These are phyloP conservation scores for Termitomyces sp. DNA, from an alignment of 768 basidiomycete genomes.

Conservation along the genomic window DNA sequence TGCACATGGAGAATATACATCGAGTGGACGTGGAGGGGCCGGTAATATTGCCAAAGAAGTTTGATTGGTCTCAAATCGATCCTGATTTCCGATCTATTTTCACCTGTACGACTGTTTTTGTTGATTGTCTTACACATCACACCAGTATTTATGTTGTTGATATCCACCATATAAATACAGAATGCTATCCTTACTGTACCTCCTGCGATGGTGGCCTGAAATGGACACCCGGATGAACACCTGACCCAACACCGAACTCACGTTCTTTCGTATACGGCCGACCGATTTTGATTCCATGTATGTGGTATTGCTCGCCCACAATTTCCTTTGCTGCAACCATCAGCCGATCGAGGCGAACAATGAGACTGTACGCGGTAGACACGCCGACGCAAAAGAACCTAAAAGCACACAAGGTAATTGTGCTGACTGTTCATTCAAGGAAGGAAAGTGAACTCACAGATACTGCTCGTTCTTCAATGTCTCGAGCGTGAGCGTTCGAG, in stretches of 20 bases:
- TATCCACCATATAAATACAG: not conserved
- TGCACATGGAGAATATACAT: slow-evolving; percentile 27
- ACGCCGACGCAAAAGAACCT: slow-evolving; percentile 74
- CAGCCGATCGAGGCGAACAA: slow-evolving; percentile 71
- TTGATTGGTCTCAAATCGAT: not conserved
- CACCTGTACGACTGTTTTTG: not conserved
- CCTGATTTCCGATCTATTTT: no score
- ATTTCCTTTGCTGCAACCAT: slow-evolving; percentile 84
- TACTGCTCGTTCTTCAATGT: slow-evolving; percentile 79
- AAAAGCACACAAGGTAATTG: not conserved
- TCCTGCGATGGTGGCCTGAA: slow-evolving; percentile 5
- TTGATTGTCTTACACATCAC: not conserved
- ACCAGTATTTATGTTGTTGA: not conserved
- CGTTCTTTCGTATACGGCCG: not conserved
- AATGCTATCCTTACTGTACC: not conserved
- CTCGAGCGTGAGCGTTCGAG: slow-evolving; percentile 64
- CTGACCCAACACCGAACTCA: slow-evolving; percentile 4
- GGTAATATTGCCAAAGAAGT: slow-evolving; percentile 46
- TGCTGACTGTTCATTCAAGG: not conserved
- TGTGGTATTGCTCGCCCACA: slow-evolving; percentile 84
- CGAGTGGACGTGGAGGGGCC: slow-evolving; percentile 55
- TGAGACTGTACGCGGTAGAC: slow-evolving; percentile 61
- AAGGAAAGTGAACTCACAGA: slow-evolving; percentile 42
- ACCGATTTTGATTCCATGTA: slow-evolving; percentile 55
- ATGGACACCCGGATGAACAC: slow-evolving; percentile 1